phyloP scores from a whole-genome alignment of 2,329 filamentous ascomycete genomes.

The Xylariaceae sp. region DNA sequence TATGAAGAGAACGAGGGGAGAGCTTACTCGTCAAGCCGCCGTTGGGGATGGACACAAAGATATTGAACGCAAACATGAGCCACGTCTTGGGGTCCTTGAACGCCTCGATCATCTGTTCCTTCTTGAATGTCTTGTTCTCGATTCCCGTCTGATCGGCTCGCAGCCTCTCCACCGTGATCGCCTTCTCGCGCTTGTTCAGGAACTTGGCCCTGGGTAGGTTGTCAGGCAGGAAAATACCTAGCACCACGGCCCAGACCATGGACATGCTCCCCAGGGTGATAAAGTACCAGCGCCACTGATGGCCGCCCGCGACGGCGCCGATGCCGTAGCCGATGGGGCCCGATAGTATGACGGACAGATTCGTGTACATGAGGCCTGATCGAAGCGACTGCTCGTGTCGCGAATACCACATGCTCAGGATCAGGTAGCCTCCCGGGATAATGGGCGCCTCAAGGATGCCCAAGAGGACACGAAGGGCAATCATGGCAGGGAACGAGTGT shows the following conservation, averaged over 20 bases:
- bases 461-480: conserved; percentile 7
- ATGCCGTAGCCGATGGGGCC: conserved; percentile 5
- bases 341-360: conserved; percentile 5
- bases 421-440: conserved; percentile 6
- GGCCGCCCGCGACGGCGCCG: background rate
- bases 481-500: conserved; percentile 3
- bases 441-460: conserved; percentile 9
- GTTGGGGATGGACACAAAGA: conserved; percentile 1
- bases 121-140: conserved; percentile 48
- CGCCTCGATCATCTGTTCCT: conserved; percentile 4
- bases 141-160: conserved; percentile 48
- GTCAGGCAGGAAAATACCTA: conserved; percentile 50
- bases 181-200: conserved; percentile 39
- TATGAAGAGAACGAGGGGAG: background rate
- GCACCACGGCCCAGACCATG: conserved; percentile 15
- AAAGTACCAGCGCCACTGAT: conserved; percentile 3
- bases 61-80: conserved; percentile 12
- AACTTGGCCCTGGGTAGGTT: conserved; percentile 47
- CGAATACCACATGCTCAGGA: conserved; percentile 8
- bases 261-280: conserved; percentile 3
- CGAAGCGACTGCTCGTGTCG: conserved; percentile 5
- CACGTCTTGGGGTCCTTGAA: conserved; percentile 19
- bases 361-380: conserved; percentile 8
- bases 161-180: conserved; percentile 44
- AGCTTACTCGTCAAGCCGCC: conserved; percentile 1